Evolutionary conservation across 1,284 basidiomycete genomes (phyloP).

Genomic region (Irpex lacteus): DNA sequence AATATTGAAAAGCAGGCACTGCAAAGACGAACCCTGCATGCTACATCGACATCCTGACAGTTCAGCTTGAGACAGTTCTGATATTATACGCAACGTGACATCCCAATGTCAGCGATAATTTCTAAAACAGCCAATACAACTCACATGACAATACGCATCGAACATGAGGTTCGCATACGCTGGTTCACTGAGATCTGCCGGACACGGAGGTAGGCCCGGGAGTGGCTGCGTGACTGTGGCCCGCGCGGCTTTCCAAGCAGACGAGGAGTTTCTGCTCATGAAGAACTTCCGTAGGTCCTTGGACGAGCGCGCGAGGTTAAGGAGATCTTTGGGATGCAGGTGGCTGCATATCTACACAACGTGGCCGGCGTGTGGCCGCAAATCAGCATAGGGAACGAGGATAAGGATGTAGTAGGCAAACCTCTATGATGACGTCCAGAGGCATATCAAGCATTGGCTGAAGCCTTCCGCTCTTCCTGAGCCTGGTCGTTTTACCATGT

Average conservation of each 20-base stretch:
- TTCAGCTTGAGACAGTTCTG: conserved; percentile 3
- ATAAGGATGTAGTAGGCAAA: neutral
- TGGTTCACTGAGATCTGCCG: conserved; percentile 17
- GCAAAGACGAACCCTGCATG: too few species aligned
- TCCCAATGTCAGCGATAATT: neutral
- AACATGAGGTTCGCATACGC: conserved; percentile 18
- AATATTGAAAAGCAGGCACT: too few species aligned
- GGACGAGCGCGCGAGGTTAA: conserved; percentile 15
- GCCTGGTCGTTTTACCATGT: neutral
- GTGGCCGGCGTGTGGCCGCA: neutral
- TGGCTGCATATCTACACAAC: conserved; percentile 5
- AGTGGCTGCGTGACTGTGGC: neutral
- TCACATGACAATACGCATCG: conserved; percentile 16
- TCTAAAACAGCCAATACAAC: neutral
- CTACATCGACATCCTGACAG: neutral
- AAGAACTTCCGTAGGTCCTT: conserved; percentile 12
- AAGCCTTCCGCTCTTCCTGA: neutral
- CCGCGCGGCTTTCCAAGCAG: conserved; percentile 15
- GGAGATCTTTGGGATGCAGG: conserved; percentile 18
- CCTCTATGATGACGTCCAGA: neutral
- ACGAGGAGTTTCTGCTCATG: conserved; percentile 13
- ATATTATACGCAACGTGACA: neutral
- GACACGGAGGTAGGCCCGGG: conserved; percentile 18
- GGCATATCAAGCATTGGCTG: neutral
- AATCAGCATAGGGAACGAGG: neutral